A percentile compares a stretch with the other conserved stretches of the same genome.
These are phyloP conservation scores for Tetrapisispora arboricola DNA, from an alignment of 805 yeast species.

Conservation along the genomic window DNA sequence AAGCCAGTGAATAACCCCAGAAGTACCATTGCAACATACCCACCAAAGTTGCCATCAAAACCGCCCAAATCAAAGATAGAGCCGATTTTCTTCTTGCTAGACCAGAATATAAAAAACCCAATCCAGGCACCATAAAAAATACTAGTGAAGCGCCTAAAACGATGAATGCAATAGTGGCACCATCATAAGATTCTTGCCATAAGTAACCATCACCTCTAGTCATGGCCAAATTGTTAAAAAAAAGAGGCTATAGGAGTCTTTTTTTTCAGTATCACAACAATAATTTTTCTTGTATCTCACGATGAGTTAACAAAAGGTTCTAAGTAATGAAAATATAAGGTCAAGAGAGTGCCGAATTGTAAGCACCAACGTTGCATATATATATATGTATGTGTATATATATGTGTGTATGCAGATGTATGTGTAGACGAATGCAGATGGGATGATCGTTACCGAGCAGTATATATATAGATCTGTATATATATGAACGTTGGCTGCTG, in stretches of 20 bases:
- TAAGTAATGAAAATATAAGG: no score
- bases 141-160: conserved; percentile 60
- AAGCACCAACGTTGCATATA: no score
- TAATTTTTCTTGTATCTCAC: no score
- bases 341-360: no score
- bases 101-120: conserved; percentile 88
- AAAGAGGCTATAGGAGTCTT: no score
- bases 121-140: conserved; percentile 88
- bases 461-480: not conserved
- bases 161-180: conserved; percentile 41
- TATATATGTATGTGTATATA: not conserved
- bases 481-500: no score
- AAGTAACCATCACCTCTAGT: conserved; percentile 9
- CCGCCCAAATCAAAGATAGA: conserved; percentile 71
- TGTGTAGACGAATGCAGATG: not conserved
- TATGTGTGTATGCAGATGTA: not conserved
- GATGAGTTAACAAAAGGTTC: no score
- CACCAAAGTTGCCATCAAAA: conserved; percentile 60
- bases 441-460: no score
- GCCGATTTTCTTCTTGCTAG: conserved; percentile 87
- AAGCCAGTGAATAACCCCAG: conserved; percentile 96
- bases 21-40: conserved; percentile 90
- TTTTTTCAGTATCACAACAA: no score
- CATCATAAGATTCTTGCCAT: conserved; percentile 34
- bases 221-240: not conserved